Evolutionary conservation across 768 basidiomycete species (phyloP).

Genomic region (Terana coerulea): DNA sequence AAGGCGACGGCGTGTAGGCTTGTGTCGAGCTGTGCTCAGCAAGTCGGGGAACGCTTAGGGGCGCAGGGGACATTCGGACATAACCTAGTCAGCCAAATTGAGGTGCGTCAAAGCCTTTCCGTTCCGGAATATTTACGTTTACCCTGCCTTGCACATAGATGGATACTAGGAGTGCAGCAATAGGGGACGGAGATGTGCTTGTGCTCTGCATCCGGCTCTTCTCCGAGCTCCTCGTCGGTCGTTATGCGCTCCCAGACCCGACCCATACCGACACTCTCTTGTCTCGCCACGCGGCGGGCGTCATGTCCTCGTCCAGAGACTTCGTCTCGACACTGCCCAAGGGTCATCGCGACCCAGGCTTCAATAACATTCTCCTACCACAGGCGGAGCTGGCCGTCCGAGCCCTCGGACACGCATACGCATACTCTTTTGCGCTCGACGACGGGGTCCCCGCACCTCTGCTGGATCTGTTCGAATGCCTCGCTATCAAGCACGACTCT

Average conservation of each 20-base stretch:
- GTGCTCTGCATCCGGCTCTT: too few relatives aligned
- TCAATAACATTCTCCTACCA: slow-evolving; percentile 15
- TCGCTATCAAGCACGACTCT: too few relatives aligned
- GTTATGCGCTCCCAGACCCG: slow-evolving; percentile 12
- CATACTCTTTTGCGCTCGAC: slow-evolving; percentile 12
- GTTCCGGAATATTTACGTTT: too few relatives aligned
- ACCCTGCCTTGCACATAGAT: too few relatives aligned
- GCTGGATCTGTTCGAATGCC: slow-evolving; percentile 14
- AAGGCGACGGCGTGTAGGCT: too few relatives aligned
- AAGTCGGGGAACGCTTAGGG: too few relatives aligned
- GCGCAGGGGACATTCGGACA: too few relatives aligned
- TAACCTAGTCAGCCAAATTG: too few relatives aligned
- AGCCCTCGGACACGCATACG: slow-evolving; percentile 13
- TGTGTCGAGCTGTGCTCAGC: too few relatives aligned
- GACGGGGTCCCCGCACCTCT: slow-evolving; percentile 7
- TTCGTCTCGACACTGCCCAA: neutral
- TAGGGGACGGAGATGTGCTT: too few relatives aligned
- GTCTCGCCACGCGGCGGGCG: neutral
- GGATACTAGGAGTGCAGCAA: too few relatives aligned
- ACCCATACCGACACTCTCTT: neutral
- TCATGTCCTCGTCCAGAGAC: neutral
- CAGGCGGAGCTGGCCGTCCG: slow-evolving; percentile 13
- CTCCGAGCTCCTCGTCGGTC: slow-evolving; percentile 13
- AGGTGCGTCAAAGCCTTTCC: too few relatives aligned
- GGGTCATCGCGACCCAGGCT: slow-evolving; percentile 6